A percentile compares a stretch with the other conserved stretches of the same genome.
Conservation (phyloP, 495 filamentous ascomycete species). For the Penicillium diatomitis region DNA sequence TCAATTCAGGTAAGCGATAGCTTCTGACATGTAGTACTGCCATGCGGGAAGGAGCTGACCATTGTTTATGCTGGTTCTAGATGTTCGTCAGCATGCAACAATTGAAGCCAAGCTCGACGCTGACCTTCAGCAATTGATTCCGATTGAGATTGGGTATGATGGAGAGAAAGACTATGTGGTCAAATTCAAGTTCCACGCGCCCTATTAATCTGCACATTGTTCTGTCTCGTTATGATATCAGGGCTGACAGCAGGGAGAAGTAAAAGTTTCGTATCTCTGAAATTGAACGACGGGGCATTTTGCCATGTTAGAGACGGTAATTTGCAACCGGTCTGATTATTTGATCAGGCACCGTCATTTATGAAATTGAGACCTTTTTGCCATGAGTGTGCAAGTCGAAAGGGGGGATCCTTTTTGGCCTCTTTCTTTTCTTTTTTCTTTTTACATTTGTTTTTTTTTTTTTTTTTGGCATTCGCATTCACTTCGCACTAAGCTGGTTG, state of each 20-base stretch:
- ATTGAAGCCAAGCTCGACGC: not conserved
- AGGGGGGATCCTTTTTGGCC: too few relatives aligned
- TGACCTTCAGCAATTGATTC: not conserved
- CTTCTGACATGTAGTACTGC: not conserved
- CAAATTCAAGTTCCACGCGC: not conserved
- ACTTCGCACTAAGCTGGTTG: too few relatives aligned
- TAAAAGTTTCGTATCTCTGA: not conserved
- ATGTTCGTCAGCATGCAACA: not conserved
- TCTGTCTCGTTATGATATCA: not conserved
- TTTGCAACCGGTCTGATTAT: not conserved
- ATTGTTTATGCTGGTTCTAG: not conserved
- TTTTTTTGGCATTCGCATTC: too few relatives aligned
- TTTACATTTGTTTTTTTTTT: too few relatives aligned
- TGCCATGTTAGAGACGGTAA: not conserved
- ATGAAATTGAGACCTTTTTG: too few relatives aligned
- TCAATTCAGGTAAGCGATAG: not conserved
- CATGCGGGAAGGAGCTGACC: too few relatives aligned
- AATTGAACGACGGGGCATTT: not conserved
- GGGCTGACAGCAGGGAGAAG: not conserved
- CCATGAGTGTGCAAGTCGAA: too few relatives aligned
- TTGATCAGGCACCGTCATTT: not conserved
- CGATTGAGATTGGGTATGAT: not conserved
- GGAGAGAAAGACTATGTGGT: not conserved
- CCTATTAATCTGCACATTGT: not conserved
- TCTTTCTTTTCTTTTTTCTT: too few relatives aligned